Percentiles rank a stretch among this genome's conserved stretches.
phyloP scores from a whole-genome alignment of 495 filamentous ascomycete species.

The Tuber aestivum region DNA sequence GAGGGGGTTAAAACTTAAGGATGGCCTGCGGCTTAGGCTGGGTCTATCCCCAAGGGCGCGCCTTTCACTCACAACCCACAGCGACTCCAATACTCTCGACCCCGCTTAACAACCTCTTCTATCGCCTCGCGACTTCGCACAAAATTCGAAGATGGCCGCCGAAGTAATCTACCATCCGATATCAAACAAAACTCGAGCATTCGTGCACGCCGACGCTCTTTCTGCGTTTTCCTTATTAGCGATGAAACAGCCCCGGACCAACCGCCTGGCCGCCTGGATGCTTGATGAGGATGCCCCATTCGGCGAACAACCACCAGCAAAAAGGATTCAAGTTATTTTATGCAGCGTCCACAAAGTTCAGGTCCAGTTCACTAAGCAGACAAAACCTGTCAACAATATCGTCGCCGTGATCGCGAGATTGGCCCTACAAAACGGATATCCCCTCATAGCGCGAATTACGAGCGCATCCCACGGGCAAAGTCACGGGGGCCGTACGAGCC shows the following conservation, averaged over 20 bases:
- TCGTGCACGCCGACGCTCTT: background rate
- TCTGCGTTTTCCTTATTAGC: background rate
- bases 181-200: background rate
- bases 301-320: background rate
- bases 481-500: background rate
- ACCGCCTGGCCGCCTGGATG: background rate
- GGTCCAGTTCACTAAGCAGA: background rate
- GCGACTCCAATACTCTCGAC: background rate
- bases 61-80: background rate
- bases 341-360: background rate
- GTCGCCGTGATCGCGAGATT: background rate
- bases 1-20: background rate
- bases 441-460: background rate
- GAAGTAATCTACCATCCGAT: background rate
- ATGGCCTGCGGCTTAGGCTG: background rate
- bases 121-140: background rate
- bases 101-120: background rate
- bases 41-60: too few relatives aligned
- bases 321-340: background rate
- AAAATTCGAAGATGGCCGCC: background rate
- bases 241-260: background rate
- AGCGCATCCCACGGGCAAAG: background rate
- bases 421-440: background rate
- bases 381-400: background rate
- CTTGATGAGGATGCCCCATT: background rate